Evolutionary conservation across 2,329 filamentous ascomycete genomes (phyloP).

Genomic region (Xylariales sp.): DNA sequence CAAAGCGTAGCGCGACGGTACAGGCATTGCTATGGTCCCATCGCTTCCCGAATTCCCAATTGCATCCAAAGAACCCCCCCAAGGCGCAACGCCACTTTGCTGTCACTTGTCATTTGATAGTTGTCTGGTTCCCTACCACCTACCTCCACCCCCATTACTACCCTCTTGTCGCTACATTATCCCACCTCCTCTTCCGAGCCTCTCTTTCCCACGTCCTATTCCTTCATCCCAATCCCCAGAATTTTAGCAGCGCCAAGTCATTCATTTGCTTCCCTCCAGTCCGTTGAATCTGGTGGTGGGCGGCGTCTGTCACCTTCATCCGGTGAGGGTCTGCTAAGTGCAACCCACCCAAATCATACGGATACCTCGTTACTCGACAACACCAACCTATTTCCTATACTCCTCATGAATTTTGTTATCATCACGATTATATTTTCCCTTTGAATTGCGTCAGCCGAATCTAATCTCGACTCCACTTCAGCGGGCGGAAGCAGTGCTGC

Average conservation of each 20-base stretch:
- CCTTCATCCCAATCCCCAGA: background rate
- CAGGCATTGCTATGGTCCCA: background rate
- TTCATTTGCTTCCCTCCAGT: conserved; percentile 20
- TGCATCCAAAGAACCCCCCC: background rate
- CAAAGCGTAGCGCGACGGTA: background rate
- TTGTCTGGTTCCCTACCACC: too few relatives aligned
- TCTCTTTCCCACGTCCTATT: background rate
- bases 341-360: too few relatives aligned
- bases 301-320: background rate
- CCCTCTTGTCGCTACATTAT: too few relatives aligned
- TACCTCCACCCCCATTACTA: too few relatives aligned
- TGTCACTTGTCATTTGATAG: background rate
- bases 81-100: background rate
- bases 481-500: too few relatives aligned
- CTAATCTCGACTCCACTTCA: too few relatives aligned
- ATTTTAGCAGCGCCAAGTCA: conserved; percentile 16
- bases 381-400: too few relatives aligned
- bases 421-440: too few relatives aligned
- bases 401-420: too few relatives aligned
- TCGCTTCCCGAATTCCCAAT: background rate
- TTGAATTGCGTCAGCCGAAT: too few relatives aligned
- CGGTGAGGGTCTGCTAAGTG: too few relatives aligned
- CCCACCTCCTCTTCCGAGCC: background rate
- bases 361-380: too few relatives aligned
- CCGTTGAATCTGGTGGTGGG: conserved; percentile 18